Evolutionary conservation across 495 filamentous ascomycete species (phyloP).

Genomic region (Podospora fimiseda): DNA sequence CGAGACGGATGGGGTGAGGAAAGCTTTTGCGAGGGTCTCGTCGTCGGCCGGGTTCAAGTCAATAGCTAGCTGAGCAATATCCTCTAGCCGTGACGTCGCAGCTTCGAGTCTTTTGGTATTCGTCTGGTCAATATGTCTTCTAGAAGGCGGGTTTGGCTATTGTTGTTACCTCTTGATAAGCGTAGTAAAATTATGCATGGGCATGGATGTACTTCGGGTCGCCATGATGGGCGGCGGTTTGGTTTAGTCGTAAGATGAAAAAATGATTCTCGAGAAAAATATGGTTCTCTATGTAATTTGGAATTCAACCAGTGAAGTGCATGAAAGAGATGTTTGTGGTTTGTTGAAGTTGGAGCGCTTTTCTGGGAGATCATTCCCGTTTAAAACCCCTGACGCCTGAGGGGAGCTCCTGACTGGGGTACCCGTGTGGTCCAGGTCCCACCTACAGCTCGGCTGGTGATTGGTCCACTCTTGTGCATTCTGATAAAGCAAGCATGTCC

Average conservation of each 20-base stretch:
- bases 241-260: too few relatives aligned
- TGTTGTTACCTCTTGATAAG: slow-evolving; percentile 82
- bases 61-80: slow-evolving; percentile 74
- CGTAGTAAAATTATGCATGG: slow-evolving; percentile 91
- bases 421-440: background rate
- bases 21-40: slow-evolving; percentile 28
- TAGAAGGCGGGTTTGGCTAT: background rate
- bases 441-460: background rate
- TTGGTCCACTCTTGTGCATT: background rate
- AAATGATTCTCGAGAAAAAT: too few relatives aligned
- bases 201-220: slow-evolving; percentile 47
- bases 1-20: slow-evolving; percentile 25
- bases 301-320: background rate
- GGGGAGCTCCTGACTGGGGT: background rate
- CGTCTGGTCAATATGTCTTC: slow-evolving; percentile 17
- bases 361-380: background rate
- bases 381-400: background rate
- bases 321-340: background rate
- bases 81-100: slow-evolving; percentile 91
- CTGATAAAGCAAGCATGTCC: background rate
- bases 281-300: background rate
- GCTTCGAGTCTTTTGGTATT: slow-evolving; percentile 82
- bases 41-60: slow-evolving; percentile 47
- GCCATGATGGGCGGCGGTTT: slow-evolving; percentile 45
- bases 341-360: background rate